Evolutionary conservation across 805 yeast species (phyloP), one percentile per base, ranked within the genome.

Genomic region (Teunomyces panamensis): DNA sequence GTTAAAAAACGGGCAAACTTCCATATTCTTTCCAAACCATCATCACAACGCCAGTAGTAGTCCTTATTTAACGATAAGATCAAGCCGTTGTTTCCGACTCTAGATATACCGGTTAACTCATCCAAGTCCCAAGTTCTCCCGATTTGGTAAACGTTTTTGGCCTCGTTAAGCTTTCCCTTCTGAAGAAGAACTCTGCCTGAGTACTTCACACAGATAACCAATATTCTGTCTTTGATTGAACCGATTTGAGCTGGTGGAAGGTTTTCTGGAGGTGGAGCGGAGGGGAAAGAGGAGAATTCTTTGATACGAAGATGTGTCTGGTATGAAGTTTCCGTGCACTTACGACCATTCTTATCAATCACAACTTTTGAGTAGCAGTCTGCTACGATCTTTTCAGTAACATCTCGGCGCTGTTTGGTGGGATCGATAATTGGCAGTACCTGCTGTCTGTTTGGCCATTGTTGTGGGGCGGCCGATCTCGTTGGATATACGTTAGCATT

Each of bases 81-180:
- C 48, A 87, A 73, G 1, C 91, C 89, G 43, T 79, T 77, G 2
- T 73, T 77, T 9, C 76, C 77, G 26, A 68, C 76, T 47, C 79
- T 73, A 29, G 83, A 81, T 2, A 91, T 64, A 37, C 66, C 64
- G 3, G 73, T 63, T 53, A 92, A 69, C 56, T 88, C 95, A 50
- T 80, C 87, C 57, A 92, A 69, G 52, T 81, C 83, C 98, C 98
- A 91, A 2, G 96, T 86, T 58, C 97, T 79, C 29, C 98, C 98
- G 44, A 91, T 88, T 66, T 91, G 97, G 57, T 87, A 81, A 1
- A 83, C 64, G 0, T 87, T 84, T 55, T 87, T 87, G 32, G 56
- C 60, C 8, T 79, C 71, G 56, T 86, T 85, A 62, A 81, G 89
- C 57, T 95, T 83, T 2, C 95, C 96, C 65, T 92, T 91, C 62